phyloP scores from a whole-genome alignment of 495 filamentous ascomycete species.

The Lasiosphaeris hirsuta region DNA sequence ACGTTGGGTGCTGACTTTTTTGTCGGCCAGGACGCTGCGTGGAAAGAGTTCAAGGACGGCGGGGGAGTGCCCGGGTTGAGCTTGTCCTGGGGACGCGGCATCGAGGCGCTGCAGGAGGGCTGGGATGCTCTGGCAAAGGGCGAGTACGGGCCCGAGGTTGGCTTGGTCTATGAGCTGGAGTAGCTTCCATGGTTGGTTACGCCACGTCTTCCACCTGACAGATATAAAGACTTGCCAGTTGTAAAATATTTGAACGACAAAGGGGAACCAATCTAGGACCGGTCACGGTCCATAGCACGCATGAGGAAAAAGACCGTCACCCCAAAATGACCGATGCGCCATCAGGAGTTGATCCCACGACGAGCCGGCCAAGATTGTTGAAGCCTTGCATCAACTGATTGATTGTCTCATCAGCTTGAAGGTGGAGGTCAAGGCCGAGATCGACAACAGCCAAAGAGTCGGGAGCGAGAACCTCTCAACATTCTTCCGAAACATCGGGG shows the following conservation, averaged over 20 bases:
- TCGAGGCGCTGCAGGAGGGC: slow-evolving; percentile 39
- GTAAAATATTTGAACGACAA: no score
- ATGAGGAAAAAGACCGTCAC: no score
- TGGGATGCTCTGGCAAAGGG: slow-evolving; percentile 45
- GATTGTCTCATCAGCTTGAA: no score
- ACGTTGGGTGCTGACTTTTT: slow-evolving; percentile 36
- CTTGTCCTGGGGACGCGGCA: slow-evolving; percentile 43
- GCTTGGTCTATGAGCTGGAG: slow-evolving; percentile 33
- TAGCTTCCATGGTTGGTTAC: no score
- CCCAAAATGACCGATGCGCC: no score
- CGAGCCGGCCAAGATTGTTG: no score
- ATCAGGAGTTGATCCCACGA: no score
- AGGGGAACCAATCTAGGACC: no score
- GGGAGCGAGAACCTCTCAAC: not conserved
- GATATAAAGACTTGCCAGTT: no score
- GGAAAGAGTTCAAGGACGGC: slow-evolving; percentile 33
- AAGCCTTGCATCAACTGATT: no score
- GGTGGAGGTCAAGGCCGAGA: not conserved
- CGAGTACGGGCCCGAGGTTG: slow-evolving; percentile 40
- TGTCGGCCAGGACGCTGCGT: slow-evolving; percentile 22
- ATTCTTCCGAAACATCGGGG: not conserved
- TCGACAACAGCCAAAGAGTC: not conserved
- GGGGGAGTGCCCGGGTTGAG: slow-evolving; percentile 33
- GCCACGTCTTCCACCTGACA: no score
- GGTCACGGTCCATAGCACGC: no score